Percentiles rank a stretch among this genome's conserved stretches.
Conservation (phyloP, 2,329 filamentous ascomycete genomes). For the Ophiocordyceps camponoti-rufipedis region DNA sequence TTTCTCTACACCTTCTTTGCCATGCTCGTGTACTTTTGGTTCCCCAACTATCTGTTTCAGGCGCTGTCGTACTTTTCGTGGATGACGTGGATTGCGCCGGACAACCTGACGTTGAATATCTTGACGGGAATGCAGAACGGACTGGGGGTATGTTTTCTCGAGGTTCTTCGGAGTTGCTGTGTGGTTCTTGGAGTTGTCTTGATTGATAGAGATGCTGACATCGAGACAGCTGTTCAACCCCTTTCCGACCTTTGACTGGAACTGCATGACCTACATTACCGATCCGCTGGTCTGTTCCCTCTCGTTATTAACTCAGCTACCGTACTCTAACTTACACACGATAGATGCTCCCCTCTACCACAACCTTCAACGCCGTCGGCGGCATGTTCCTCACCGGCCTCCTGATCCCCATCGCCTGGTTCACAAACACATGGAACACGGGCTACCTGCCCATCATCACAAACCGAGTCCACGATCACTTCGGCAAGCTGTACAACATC, state of each 20-base stretch:
- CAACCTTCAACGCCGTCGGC: constrained; percentile 42
- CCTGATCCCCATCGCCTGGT: constrained; percentile 39
- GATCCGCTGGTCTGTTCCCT: constrained; percentile 15
- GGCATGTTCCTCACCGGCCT: constrained; percentile 36
- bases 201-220: neutral
- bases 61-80: constrained; percentile 35
- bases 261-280: constrained; percentile 22
- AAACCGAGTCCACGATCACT: constrained; percentile 31
- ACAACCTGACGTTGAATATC: constrained; percentile 21
- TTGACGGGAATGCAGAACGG: constrained; percentile 25
- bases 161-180: too few relatives aligned
- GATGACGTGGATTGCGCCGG: constrained; percentile 36
- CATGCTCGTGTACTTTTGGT: constrained; percentile 42
- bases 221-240: constrained; percentile 15
- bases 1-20: constrained; percentile 29
- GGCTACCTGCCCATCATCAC: constrained; percentile 35
- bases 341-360: constrained; percentile 31
- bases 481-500: constrained; percentile 27
- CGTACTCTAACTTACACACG: neutral
- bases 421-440: constrained; percentile 37
- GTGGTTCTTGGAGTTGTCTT: neutral
- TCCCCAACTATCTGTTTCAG: constrained; percentile 35
- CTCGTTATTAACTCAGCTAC: neutral
- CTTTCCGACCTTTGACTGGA: constrained; percentile 29
- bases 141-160: constrained; percentile 11